Evolutionary conservation across 768 basidiomycete species (phyloP), one percentile per base, ranked within the genome.

Genomic region (Suillus brevipes): DNA sequence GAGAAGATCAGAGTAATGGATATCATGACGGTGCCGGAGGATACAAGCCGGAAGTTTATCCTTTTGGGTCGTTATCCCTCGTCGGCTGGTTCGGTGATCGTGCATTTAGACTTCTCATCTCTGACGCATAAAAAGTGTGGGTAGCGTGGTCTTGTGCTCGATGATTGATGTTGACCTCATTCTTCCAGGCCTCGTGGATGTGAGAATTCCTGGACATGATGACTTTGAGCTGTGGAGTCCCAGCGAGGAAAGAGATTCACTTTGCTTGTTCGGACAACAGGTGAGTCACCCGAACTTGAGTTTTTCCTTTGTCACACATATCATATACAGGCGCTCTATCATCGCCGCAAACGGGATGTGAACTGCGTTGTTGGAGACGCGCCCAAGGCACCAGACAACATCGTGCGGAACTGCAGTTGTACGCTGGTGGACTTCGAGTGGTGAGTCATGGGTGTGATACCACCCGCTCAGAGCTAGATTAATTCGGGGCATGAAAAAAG

Each of bases 181-280:
- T 23, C 43, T 63, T 38, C 1, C 65, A 97, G 95, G 96, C 75
- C 78, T 82, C 1, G 78, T 96, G 56, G 85, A 83, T 65, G 60
- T 84, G 7, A 84, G 93, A 1, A 79, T 97, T 71, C 89, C 95
- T 10, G 84, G 83, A 20, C 79, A 89, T 49, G 96, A 98, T 72
- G 97, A 99, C 78, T 99, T 99, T 73, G 96, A 99, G 74, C 78
- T 97, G 2, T 99, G 97, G 97, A 95, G 91, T 73, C 97, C 97
- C 0, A 93, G 92, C 64, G 91, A 96, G 72, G 89, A 88, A 53
- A 87, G 97, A n/a, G 79, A 84, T 40, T 94, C 98, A 72, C 80
- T 81, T 7, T 99, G 97, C 77, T 79, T 99, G 34, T 99, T 99
- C 68, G 97, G 97, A 23, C 85, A 90, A 65, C 92, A 94, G 85